Base-by-base conservation (phyloP, 2,329 filamentous ascomycete genomes). In the Apiospora phragmitis region DNA sequence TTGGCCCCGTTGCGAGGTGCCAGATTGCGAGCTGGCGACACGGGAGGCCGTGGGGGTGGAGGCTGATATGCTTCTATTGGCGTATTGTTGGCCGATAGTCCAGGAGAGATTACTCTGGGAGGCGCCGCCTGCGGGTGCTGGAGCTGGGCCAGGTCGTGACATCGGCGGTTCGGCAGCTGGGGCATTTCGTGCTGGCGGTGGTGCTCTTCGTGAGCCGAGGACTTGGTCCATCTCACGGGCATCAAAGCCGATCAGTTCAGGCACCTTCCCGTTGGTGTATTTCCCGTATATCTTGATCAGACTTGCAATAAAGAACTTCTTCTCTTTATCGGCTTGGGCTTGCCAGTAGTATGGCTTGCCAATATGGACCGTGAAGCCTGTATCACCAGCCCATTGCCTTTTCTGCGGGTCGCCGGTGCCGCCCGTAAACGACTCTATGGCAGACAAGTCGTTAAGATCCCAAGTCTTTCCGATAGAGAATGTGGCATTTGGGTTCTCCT, bases 401-500 rank as follows among this genome's bases (percentile, higher is more conserved):
- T 88, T 75, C 84, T 88, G 79, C 74, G 91, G 75, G 81, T 85
- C 78, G 85, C 88, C 78, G 80, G 85, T 82, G 26, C 89, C 81
- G 59, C 91, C 87, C 8, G 90, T 92, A 78, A 92, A 98, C 35
- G 94, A 96, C 80, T 97, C 93, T 74, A 99, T 93, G 65, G 89
- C 87, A 5, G 89, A 88, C 67, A 99, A 85, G 79, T 99, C 96
- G 81, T 98, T 95, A 75, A 99, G 88, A 80, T 95, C 93, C 96
- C 96, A 99, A 4, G 96, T 97, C 84, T 99, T 99, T 75, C 96
- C 96, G 75, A 99, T 97, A 26, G 95, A 98, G 81, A 98, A 99
- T 32, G 93, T 91, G 70, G 94, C 94, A 80, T 97, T 98, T 70
- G 89, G 87, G 80, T 99, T 99, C 83, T 99, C 96, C 76, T 97